These are phyloP conservation scores for Acer saccharum DNA, from an alignment of 345 rosid genomes.

Conservation along the genomic window DNA sequence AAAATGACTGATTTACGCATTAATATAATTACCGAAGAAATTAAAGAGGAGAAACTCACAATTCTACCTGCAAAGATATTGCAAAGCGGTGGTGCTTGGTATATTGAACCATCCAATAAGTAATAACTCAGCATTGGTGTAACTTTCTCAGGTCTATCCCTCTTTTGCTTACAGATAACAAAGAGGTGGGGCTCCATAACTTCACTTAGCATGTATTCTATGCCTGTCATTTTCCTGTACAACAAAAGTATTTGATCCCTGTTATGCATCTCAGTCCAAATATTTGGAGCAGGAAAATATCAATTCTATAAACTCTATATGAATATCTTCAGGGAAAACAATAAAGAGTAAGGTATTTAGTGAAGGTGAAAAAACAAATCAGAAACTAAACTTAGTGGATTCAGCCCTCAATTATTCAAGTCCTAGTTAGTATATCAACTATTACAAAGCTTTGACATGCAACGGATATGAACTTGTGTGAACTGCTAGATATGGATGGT, in stretches of 20 bases:
- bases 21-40: background rate
- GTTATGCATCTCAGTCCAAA: background rate
- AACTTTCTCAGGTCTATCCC: conserved; percentile 89
- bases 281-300: background rate
- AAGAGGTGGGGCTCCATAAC: conserved; percentile 86
- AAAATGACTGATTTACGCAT: background rate
- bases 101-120: conserved; percentile 84
- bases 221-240: conserved; percentile 81
- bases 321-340: conserved; percentile 1
- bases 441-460: background rate
- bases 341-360: background rate
- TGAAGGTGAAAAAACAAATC: background rate
- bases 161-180: conserved; percentile 85
- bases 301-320: background rate
- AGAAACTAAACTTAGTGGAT: background rate
- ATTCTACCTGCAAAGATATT: conserved; percentile 88
- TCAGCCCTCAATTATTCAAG: background rate
- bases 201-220: conserved; percentile 70
- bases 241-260: background rate
- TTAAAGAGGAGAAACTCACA: conserved; percentile 42
- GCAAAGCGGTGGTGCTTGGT: conserved; percentile 59
- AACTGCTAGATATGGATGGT: background rate
- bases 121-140: conserved; percentile 82
- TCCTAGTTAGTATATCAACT: background rate
- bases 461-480: background rate